Evolutionary conservation across 78 protist genomes (phyloP).

Genomic region (Tieghemostelium lacteum): DNA sequence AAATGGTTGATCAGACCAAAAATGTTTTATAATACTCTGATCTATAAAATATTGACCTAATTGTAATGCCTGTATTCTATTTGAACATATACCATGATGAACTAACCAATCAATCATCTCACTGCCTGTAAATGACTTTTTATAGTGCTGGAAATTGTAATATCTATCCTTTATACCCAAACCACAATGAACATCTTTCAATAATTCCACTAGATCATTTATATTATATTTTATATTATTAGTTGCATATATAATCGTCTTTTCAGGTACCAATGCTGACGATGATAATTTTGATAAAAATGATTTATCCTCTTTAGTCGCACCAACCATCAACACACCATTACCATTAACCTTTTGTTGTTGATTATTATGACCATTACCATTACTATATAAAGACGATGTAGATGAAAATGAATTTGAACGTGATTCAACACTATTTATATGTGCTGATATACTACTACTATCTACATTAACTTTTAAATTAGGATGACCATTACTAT

Average conservation of each 20-base stretch:
- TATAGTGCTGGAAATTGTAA: slow-evolving; percentile 36
- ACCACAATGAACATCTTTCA: slow-evolving; percentile 16
- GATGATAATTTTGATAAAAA: slow-evolving; percentile 57
- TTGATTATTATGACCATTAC: background rate
- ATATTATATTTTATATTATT: slow-evolving; percentile 22
- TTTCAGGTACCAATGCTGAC: slow-evolving; percentile 15
- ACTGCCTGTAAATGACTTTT: slow-evolving; percentile 49
- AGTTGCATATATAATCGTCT: slow-evolving; percentile 32
- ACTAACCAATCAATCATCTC: slow-evolving; percentile 72
- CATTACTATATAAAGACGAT: background rate
- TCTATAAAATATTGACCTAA: slow-evolving; percentile 66
- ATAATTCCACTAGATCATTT: slow-evolving; percentile 27
- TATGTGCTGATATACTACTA: too few species aligned
- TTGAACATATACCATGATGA: slow-evolving; percentile 24
- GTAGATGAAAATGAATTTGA: background rate
- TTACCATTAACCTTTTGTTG: background rate
- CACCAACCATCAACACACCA: too few species aligned
- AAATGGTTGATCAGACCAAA: slow-evolving; percentile 65
- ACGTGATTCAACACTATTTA: too few species aligned
- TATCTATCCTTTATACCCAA: slow-evolving; percentile 52
- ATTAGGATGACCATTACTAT: background rate
- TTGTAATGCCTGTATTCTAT: slow-evolving; percentile 26
- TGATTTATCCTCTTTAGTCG: too few species aligned
- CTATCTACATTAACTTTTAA: background rate
- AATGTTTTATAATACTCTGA: slow-evolving; percentile 48